Percentiles rank a stretch among this genome's conserved stretches.
Evolutionary conservation across 192 early-diverging fungal species (phyloP).

Genomic region (Coemansia sp.): DNA sequence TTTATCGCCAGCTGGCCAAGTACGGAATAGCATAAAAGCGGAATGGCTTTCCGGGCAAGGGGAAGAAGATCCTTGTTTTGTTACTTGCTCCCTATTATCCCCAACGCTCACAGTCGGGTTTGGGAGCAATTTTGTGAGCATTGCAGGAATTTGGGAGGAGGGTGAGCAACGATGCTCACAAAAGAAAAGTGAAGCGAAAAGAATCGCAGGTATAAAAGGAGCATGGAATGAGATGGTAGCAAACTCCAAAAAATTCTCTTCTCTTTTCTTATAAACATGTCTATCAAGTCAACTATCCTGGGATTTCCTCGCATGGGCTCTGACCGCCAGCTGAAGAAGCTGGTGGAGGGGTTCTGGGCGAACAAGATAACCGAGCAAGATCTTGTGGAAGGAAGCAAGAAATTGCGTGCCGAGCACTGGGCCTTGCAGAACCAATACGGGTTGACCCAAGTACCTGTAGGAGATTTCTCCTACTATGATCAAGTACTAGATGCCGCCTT

Average conservation of each 20-base stretch:
- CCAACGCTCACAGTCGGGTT: conserved; percentile 7
- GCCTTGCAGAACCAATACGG: conserved; percentile 69
- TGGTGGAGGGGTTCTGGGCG: conserved; percentile 91
- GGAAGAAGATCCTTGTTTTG: conserved; percentile 1
- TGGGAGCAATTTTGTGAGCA: conserved; percentile 21
- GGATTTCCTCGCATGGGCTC: conserved; percentile 94
- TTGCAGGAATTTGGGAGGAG: conserved; percentile 11
- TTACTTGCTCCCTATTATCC: conserved; percentile 7
- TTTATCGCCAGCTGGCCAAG: background rate
- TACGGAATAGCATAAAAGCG: background rate
- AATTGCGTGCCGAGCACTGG: conserved; percentile 73
- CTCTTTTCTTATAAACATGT: conserved; percentile 19
- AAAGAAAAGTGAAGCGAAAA: no score
- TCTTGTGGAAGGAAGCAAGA: conserved; percentile 66
- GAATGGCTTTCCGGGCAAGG: background rate
- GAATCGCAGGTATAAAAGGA: no score
- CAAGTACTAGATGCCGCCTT: conserved; percentile 75
- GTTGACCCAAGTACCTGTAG: conserved; percentile 81
- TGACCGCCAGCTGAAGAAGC: conserved; percentile 94
- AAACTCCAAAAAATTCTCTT: no score
- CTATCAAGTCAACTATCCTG: conserved; percentile 56
- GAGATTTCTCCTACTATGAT: conserved; percentile 97
- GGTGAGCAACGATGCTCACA: no score
- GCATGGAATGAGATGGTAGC: no score
- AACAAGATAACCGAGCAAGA: conserved; percentile 75